Evolutionary conservation across 441 rosid genomes (phyloP), one percentile per base, ranked within the genome.

Genomic region (Arabidopsis lyrata): DNA sequence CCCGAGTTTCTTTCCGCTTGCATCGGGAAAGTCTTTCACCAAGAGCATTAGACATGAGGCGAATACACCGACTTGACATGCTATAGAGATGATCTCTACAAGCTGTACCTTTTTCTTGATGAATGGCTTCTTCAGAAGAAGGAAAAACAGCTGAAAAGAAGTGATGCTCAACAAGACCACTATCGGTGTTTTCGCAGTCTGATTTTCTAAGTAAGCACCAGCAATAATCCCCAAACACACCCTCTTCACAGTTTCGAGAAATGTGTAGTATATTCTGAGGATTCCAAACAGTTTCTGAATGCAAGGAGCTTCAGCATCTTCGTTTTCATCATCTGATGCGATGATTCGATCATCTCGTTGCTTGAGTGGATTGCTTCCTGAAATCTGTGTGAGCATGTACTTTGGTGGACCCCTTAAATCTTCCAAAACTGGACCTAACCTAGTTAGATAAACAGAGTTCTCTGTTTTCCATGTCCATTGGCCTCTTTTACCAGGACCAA

Each of bases 321-420:
- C 97, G 14, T 87, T 95, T 84, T 92, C 99, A 68, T 95, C 99
- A 44, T 95, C 97, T 0, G 99, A 89, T 45, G 87, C 94, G 22
- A 92, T 92, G 74, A 95, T 92, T 1, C 74, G 74, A 55, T 88
- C 97, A 27, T 82, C 81, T 36, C 29, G 18, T 49, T 66, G 86
- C 73, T 60, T 89, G 29, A 75, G 77, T n/a, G 79, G 76, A 79
- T 77, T 83, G 59, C 84, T 75, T 13, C 83, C 77, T 9, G 94
- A 81, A 52, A 95, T 92, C 85, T 86, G 96, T 54, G 99, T 84
- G 24, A 95, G 90, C 97, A 95, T 95, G 82, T 95, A 95, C 58
- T 95, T 89, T 20, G 99, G 99, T n/a, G 99, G 99, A 12, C 99
- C 99, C 68, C 99, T 81, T 49, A 95, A 82, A 74, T 95, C 99